Base-by-base conservation (phyloP, 2,329 filamentous ascomycete species). In the Didymella arachidicola region DNA sequence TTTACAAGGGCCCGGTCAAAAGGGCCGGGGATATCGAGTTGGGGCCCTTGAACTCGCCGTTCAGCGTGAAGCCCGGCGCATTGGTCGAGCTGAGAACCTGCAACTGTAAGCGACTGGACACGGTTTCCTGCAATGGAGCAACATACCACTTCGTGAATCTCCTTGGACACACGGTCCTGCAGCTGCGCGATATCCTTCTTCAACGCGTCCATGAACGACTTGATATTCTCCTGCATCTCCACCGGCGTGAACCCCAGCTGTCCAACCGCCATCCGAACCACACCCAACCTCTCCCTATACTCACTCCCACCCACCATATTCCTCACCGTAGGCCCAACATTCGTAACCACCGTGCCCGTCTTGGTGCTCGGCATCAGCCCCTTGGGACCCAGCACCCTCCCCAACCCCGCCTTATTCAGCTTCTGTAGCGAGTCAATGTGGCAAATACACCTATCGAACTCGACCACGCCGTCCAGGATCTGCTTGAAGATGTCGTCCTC, bases 301-400 rank as follows among this genome's bases (percentile, higher is more conserved):
- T 93, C 88, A 52, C 89, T 91, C 53, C 89, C 92, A 61, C 94
- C 93, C 14, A 92, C 87, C 78, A 97, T 87, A 66, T 94, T 91
- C 70, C 86, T 86, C 71, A 99, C 90, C 32, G 88, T 84, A n/a
- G 82, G 78, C 53, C 84, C 84, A 16, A 97, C 85, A 74, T 96
- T 90, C 72, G 86, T 89, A 25, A 96, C 92, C 55, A 99, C 90
- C 0, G 95, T 98, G 64, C 92, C 93, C 62, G 87, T 87, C 83
- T 97, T 97, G 60, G 85, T 80, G 75, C 87, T 96, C 6, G 95
- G 95, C 95, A 99, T 98, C 72, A 99, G 79, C 2, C 93, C 93
- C 78, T 87, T 89, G 44, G 96, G 95, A 71, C 95, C 95, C 19
- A 99, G 82, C 42, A 97, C 84, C 65, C 89, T 86, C 63, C 90